phyloP scores from a whole-genome alignment of 2,329 filamentous ascomycete genomes.

The Reticulascus tulasneorum region DNA sequence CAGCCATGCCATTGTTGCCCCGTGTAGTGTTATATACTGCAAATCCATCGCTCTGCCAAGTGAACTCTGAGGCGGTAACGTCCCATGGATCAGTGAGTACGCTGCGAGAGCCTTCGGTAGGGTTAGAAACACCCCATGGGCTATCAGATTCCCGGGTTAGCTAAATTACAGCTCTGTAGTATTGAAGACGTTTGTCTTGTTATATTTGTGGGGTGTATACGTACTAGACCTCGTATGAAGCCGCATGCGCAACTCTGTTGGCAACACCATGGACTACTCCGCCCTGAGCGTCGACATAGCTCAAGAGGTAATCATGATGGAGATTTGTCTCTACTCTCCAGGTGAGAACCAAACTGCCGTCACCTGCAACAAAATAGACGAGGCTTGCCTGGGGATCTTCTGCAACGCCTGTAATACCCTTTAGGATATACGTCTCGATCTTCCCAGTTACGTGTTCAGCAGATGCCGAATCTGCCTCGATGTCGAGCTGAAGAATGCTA shows the following conservation, averaged over 20 bases:
- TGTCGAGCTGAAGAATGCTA: conserved; percentile 23
- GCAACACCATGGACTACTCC: conserved; percentile 48
- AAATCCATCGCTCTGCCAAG: conserved; percentile 47
- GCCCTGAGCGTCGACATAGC: conserved; percentile 50
- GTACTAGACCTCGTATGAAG: conserved; percentile 51
- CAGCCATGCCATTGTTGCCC: conserved; percentile 53
- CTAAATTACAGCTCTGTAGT: no score
- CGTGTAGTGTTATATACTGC: conserved; percentile 47
- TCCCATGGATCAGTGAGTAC: conserved; percentile 47
- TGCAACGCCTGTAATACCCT: conserved; percentile 42
- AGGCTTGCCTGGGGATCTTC: conserved; percentile 52
- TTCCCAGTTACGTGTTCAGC: no score
- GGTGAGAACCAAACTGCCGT: conserved; percentile 43
- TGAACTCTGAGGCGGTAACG: conserved; percentile 41
- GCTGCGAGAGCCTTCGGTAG: conserved; percentile 40
- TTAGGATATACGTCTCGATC: no score
- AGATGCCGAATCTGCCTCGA: conserved; percentile 20
- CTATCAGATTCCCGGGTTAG: conserved; percentile 31
- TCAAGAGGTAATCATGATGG: conserved; percentile 53
- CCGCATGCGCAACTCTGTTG: conserved; percentile 51
- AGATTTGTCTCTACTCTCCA: conserved; percentile 59
- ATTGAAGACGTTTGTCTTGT: no score
- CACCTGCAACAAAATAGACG: conserved; percentile 48
- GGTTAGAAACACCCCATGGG: conserved; percentile 53
- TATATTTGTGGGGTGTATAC: no score